phyloP scores from a whole-genome alignment of 2,329 filamentous ascomycete genomes.

The Colletotrichum neosansevieriae region DNA sequence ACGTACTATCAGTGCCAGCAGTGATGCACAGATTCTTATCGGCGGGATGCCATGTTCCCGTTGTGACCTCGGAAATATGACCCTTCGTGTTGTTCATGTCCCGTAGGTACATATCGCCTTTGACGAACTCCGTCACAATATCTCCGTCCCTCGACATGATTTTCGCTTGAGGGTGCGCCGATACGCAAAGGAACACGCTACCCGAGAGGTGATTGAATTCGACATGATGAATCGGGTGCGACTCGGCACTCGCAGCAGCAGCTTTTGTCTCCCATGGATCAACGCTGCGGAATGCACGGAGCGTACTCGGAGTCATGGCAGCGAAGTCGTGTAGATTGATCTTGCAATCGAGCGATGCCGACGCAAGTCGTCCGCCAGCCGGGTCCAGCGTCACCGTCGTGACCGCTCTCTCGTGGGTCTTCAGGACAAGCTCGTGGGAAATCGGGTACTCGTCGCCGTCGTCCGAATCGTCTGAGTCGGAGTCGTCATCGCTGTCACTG shows the following conservation, averaged over 20 bases:
- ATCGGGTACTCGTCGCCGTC: constrained; percentile 91
- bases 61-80: constrained; percentile 91
- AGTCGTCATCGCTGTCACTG: constrained; percentile 61
- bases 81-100: constrained; percentile 99
- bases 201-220: constrained; percentile 88
- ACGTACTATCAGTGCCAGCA: constrained; percentile 92
- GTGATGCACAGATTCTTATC: constrained; percentile 89
- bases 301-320: constrained; percentile 93
- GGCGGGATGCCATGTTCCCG: constrained; percentile 90
- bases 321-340: constrained; percentile 96
- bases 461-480: constrained; percentile 71
- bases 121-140: constrained; percentile 86
- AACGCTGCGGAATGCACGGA: constrained; percentile 92
- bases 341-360: constrained; percentile 91
- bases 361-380: constrained; percentile 85
- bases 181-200: constrained; percentile 84
- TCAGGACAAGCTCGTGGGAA: constrained; percentile 92
- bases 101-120: constrained; percentile 97
- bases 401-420: constrained; percentile 90
- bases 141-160: constrained; percentile 92
- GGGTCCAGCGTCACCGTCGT: constrained; percentile 88
- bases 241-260: constrained; percentile 77
- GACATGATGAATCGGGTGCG: constrained; percentile 88
- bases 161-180: constrained; percentile 90
- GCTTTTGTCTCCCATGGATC: constrained; percentile 86